Percentiles rank a stretch among this genome's conserved stretches.
phyloP scores from a whole-genome alignment of 73 alveolate species.

The Blepharisma stoltei region DNA sequence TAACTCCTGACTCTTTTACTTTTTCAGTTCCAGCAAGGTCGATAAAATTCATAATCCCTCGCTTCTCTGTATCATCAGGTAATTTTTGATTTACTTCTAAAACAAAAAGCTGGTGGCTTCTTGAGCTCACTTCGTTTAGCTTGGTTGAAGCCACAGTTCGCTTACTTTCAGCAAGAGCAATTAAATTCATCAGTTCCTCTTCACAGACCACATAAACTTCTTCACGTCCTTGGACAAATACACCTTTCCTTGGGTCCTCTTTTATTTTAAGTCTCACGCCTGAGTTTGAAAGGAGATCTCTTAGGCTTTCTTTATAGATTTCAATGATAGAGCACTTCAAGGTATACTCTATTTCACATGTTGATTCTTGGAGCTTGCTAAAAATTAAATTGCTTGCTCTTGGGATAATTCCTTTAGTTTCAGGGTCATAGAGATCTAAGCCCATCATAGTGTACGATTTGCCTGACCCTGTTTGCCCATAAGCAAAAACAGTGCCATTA shows the following conservation, averaged over 20 bases:
- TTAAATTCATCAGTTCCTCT: constrained; percentile 72
- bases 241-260: constrained; percentile 95
- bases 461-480: no score
- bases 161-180: constrained; percentile 80
- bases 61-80: constrained; percentile 43
- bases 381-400: no score
- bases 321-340: not conserved
- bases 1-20: constrained; percentile 68
- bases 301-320: no score
- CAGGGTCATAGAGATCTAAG: no score
- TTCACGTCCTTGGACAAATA: constrained; percentile 87
- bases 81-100: constrained; percentile 32
- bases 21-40: constrained; percentile 85
- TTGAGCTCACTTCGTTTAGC: constrained; percentile 89
- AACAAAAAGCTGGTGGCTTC: constrained; percentile 65
- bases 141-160: constrained; percentile 86
- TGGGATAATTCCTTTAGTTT: no score
- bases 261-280: constrained; percentile 51
- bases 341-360: constrained; percentile 33
- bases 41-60: constrained; percentile 68
- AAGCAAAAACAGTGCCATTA: no score
- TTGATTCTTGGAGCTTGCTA: no score
- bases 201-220: constrained; percentile 95
- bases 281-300: no score
- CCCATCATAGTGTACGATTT: no score